Base-by-base conservation (phyloP, 2,329 filamentous ascomycete genomes). In the Zymoseptoria pseudotritici region DNA sequence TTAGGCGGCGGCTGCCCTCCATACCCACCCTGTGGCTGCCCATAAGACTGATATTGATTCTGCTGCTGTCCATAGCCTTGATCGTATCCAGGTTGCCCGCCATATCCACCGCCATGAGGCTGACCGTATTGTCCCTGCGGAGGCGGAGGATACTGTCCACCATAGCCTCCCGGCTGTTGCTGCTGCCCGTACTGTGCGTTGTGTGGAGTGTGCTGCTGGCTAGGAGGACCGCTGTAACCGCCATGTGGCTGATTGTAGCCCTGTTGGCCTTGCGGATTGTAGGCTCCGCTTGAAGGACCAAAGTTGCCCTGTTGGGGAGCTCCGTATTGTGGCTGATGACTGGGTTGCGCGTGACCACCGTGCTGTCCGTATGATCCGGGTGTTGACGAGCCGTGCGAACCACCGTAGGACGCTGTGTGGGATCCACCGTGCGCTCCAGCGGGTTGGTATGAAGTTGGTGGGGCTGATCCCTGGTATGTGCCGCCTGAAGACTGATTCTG, bases 391-490 rank as follows among this genome's bases (percentile, higher is more conserved):
- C 36, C 36, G 36, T 46, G 36, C 36, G 36, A 46, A 4, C 36
- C 36, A n/a, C 36, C 36, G 36, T 46, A 46, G 11, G 36, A 46
- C 13, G 36, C 17, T n/a, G 2, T 4, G n/a, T 65, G 60, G 31
- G 22, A 29, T 52, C 50, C 56, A 13, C 19, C 51, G 22, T 67
- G 64, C 46, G 65, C 63, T n/a, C 60, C 64, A 22, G 65, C 56
- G 24, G 69, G 64, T 55, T 73, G 70, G 60, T 76, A 76, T 6
- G 70, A 67, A 11, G 67, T 60, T 19, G 73, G 67, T 11, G 74
- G 74, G 42, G 72, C 73, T 24, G 70, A 65, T 22, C 73, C 74
- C 22, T 66, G 67, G 60, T 76, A 76, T 54, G 71, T 71, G 22
- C 72, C 71, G 17, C 65, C 63, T 31, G 65, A 65, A 13, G 63